Base-by-base conservation (phyloP, 768 basidiomycete genomes). In the Boletus rubropictus region DNA sequence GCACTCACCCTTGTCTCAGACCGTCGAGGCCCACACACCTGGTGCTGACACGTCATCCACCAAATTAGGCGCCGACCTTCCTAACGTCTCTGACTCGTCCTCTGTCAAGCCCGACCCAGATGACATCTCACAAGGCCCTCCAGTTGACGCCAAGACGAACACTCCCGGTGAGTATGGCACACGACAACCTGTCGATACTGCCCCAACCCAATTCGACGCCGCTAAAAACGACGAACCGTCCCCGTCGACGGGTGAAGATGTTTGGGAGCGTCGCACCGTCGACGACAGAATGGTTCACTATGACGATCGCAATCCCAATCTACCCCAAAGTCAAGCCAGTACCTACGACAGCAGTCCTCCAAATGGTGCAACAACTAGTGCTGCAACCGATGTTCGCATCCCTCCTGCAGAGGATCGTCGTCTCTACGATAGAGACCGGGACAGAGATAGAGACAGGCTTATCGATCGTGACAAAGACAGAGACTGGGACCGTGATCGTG, bases 401-500 rank as follows among this genome's bases (percentile, higher is more conserved):
- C 55, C 58, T 42, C 34, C 45, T 32, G 35, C 60, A 42, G 59
- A 69, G 29, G 69, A 68, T 44, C 61, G 57, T 47, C 66, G 60
- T 45, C 51, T 48, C 49, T 53, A 60, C 55, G 71, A 71, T 52
- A 64, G 58, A 46, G 66, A 68, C 29, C 55, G 64, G 20, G 69
- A 70, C 36, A 61, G 63, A 38, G 65, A 65, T 29, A 61, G 63
- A 39, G 60, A 65, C 28, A 61, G 63, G 36, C 54, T 63, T 22
- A 51, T 64, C 34, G 72, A 70, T 35, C 55, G 59, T 49, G 65
- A 71, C 22, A 58, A 54, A 44, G 59, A 59, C 34, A 54, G 58
- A 47, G 68, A 70, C 35, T 55, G 58, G 46, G 70, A 70, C n/a
- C 62, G 66, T 42, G 72, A 72, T 15, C 62, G 64, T 44, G 57